Conservation (phyloP, 2,329 filamentous ascomycete species). For the Capronia coronata region DNA sequence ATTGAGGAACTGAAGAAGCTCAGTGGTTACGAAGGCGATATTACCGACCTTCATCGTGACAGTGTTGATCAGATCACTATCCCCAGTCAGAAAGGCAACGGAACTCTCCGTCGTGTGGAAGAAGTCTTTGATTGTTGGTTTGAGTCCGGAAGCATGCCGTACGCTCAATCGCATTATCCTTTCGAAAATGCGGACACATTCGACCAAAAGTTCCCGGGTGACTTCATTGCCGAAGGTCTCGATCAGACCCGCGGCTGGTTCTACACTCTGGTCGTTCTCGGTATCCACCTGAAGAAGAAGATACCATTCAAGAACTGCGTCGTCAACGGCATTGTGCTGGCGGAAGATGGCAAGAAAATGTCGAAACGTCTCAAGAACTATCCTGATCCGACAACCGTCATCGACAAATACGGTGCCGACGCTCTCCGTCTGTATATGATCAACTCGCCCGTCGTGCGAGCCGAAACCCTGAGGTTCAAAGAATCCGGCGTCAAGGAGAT, state of each 20-base stretch:
- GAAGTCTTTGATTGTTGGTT: slow-evolving; percentile 94
- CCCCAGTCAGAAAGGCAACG: slow-evolving; percentile 73
- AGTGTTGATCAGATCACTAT: slow-evolving; percentile 86
- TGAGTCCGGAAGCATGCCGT: slow-evolving; percentile 86
- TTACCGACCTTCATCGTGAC: slow-evolving; percentile 76
- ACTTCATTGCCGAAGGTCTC: slow-evolving; percentile 82
- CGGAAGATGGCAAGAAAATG: slow-evolving; percentile 92
- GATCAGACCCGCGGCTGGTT: slow-evolving; percentile 92
- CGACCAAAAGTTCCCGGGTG: slow-evolving; percentile 68
- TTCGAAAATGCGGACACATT: slow-evolving; percentile 77
- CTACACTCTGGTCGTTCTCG: slow-evolving; percentile 76
- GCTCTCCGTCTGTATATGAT: slow-evolving; percentile 88
- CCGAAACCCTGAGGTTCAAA: slow-evolving; percentile 78
- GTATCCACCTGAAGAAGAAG: slow-evolving; percentile 72
- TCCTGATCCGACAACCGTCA: slow-evolving; percentile 70
- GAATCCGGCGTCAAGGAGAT: slow-evolving; percentile 83
- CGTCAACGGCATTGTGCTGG: slow-evolving; percentile 80
- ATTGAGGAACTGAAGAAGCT: slow-evolving; percentile 71
- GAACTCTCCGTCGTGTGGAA: slow-evolving; percentile 65
- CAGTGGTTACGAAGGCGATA: slow-evolving; percentile 68
- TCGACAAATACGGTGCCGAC: slow-evolving; percentile 77
- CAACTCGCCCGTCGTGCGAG: slow-evolving; percentile 82
- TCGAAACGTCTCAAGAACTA: slow-evolving; percentile 90
- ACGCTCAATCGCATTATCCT: slow-evolving; percentile 75
- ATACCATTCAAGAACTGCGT: slow-evolving; percentile 85